Base-by-base conservation (phyloP, 805 yeast genomes). In the Pichia deserticola region DNA sequence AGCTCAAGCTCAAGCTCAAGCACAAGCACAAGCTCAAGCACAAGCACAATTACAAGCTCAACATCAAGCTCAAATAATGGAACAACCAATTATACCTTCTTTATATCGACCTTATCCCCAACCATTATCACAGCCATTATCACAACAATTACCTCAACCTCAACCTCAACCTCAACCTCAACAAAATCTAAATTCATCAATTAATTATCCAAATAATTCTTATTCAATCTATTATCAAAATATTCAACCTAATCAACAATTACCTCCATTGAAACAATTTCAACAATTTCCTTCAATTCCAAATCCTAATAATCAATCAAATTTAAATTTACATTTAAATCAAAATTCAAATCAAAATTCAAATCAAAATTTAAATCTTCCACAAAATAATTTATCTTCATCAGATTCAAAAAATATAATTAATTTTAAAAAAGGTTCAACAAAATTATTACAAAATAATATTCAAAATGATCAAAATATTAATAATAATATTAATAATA, bases 71-170 rank as follows among this genome's bases (percentile, higher is more conserved):
- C 46, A 42, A 10, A 33, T 40, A 41, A 44, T 44, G 37, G 34
- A 28, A 12, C 47, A 45, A 6, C 47, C 36, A n/a, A 29, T 47
- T 20, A 15, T 42, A 27, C 39, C 39, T 12, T 34, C 45, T 1
- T 9, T 49, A 5, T 40, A 42, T 29, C 53, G 40, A 38, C 45
- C 48, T 36, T 49, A 44, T 30, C 38, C 42, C 10, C 46, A 39
- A 11, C 49, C 46, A 7, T 33, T 40, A 29, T 13, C 40, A 1
- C 32, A 30, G 3, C 9, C 32, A 7, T 9, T 7, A 30, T 4
- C 32, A 30, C 32, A 30, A 29, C 32, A 6, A 6, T 8, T 6
- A 29, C 32, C 32, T 29, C 32, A 29, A 29, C 42, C 32, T 28
- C 15, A n/a, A n/a, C n/a, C n/a, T n/a, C n/a, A n/a, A n/a, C n/a